A percentile compares a stretch with the other conserved stretches of the same genome.
Conservation (phyloP, 2,329 filamentous ascomycete species). For the Alternaria infectoria region DNA sequence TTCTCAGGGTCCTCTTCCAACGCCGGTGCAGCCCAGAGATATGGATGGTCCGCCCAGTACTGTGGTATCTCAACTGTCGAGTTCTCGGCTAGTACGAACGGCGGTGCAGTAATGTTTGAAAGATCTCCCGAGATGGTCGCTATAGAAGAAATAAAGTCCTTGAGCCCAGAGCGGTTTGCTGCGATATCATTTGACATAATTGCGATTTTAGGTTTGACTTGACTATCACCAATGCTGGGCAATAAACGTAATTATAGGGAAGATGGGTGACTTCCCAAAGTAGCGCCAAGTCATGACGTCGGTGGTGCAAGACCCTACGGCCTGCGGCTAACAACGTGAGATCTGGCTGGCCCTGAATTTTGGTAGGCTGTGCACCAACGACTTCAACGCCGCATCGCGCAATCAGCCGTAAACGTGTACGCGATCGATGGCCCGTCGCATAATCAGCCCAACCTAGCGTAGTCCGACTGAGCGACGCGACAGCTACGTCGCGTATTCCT, state of each 20-base stretch:
- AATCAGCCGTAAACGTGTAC: background rate
- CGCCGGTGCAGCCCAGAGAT: slow-evolving; percentile 55
- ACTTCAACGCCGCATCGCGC: slow-evolving; percentile 1
- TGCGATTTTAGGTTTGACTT: background rate
- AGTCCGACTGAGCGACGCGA: background rate
- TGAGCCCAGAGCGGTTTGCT: slow-evolving; percentile 39
- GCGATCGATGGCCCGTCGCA: background rate
- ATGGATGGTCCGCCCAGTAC: slow-evolving; percentile 55
- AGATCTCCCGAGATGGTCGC: slow-evolving; percentile 56
- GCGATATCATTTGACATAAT: slow-evolving; percentile 28
- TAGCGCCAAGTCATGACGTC: slow-evolving; percentile 16
- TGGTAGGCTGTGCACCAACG: slow-evolving; percentile 3
- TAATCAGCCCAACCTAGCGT: background rate
- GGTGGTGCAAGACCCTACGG: background rate
- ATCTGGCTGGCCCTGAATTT: background rate
- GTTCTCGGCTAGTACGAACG: slow-evolving; percentile 54
- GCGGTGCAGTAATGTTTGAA: slow-evolving; percentile 55
- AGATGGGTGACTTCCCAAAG: background rate
- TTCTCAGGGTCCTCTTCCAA: slow-evolving; percentile 48
- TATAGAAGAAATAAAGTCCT: slow-evolving; percentile 48
- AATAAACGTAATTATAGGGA: slow-evolving; percentile 2
- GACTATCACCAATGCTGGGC: background rate
- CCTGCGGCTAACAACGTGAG: background rate
- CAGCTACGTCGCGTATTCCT: background rate
- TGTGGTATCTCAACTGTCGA: slow-evolving; percentile 56